These are phyloP conservation scores for Phoma sp. DNA, from an alignment of 2,329 filamentous ascomycete genomes.

Conservation along the genomic window DNA sequence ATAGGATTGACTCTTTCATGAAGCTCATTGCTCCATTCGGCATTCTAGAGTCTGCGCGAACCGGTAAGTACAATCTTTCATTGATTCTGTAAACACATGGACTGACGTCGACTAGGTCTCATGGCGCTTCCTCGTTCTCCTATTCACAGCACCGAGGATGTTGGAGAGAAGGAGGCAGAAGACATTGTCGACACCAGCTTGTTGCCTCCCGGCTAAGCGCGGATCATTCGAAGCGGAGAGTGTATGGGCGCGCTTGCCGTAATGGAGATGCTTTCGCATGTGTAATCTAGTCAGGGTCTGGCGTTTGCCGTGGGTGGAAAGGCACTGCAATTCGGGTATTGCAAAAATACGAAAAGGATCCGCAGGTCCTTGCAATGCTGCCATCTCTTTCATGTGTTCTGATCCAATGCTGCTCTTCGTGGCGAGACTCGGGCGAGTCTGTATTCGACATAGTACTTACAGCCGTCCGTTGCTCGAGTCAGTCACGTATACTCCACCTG, in stretches of 20 bases:
- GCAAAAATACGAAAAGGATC: constrained; percentile 2
- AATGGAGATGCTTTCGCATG: constrained; percentile 10
- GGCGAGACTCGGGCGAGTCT: background rate
- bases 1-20: constrained; percentile 94
- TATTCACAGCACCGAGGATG: constrained; percentile 74
- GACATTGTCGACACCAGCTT: constrained; percentile 95
- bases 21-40: constrained; percentile 94
- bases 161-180: constrained; percentile 83
- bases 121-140: constrained; percentile 97
- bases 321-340: background rate
- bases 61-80: constrained; percentile 59
- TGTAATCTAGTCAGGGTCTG: constrained; percentile 19
- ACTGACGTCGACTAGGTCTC: constrained; percentile 61
- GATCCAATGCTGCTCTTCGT: background rate
- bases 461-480: too few relatives aligned
- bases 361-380: background rate
- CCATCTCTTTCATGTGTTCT: constrained; percentile 1
- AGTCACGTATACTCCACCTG: too few relatives aligned
- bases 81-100: background rate
- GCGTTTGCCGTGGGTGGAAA: constrained; percentile 9
- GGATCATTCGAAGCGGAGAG: background rate
- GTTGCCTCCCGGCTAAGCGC: constrained; percentile 80
- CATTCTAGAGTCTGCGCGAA: constrained; percentile 93
- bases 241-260: background rate
- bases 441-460: too few relatives aligned